A percentile compares a stretch with the other conserved stretches of the same genome.
Conservation (phyloP, 352 stramenopile species). For the Elongisporangium prolatum region DNA sequence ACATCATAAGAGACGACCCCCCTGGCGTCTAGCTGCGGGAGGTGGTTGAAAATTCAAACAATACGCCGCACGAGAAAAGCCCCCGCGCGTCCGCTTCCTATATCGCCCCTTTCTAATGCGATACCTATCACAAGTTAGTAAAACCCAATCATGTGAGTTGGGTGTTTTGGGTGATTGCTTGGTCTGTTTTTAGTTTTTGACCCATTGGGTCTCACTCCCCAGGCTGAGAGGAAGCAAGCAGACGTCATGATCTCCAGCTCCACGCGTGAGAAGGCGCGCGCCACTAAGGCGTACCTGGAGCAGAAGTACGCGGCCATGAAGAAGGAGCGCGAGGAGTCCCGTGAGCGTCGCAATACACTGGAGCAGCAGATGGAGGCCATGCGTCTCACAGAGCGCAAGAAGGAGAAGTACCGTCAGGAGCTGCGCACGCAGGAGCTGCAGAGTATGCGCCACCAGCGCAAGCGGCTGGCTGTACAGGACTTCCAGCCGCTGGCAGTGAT, state of each 20-base stretch:
- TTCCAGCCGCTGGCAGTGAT: conserved; percentile 98
- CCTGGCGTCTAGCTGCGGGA: not conserved
- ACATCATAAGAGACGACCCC: not conserved
- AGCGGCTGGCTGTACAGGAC: conserved; percentile 85
- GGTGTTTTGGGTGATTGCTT: not conserved
- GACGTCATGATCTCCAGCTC: conserved; percentile 73
- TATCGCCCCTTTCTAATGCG: not conserved
- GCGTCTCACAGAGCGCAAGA: conserved; percentile 69
- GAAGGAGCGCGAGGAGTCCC: conserved; percentile 79
- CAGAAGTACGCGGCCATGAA: conserved; percentile 89
- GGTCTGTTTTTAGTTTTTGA: not conserved
- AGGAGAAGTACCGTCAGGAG: conserved; percentile 79
- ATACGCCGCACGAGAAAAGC: not conserved
- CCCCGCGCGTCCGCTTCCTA: not conserved
- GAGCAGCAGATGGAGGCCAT: conserved; percentile 83
- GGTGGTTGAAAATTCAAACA: not conserved
- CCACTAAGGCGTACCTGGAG: conserved; percentile 85
- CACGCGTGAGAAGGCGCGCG: conserved; percentile 83
- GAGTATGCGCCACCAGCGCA: conserved; percentile 77
- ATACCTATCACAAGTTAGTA: not conserved
- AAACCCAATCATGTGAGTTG: no score
- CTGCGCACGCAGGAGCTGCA: conserved; percentile 70
- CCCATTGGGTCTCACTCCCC: not conserved
- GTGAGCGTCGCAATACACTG: conserved; percentile 65
- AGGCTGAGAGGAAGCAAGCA: not conserved